Percentiles rank a stretch among this genome's conserved stretches.
These are phyloP conservation scores for Fulvia fulva DNA, from an alignment of 2,329 filamentous ascomycete species.

Conservation along the genomic window DNA sequence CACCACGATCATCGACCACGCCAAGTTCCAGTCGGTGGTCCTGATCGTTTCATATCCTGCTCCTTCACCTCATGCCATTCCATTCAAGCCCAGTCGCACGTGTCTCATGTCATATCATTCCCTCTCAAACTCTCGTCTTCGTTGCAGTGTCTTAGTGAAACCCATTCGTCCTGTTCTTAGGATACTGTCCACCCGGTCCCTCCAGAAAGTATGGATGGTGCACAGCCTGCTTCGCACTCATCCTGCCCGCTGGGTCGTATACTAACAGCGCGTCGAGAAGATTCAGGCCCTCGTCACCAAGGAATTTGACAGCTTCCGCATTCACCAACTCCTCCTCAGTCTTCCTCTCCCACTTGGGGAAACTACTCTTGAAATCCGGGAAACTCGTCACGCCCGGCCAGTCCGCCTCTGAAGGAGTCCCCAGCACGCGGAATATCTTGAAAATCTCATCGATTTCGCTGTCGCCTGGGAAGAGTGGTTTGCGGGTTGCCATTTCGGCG, in stretches of 20 bases:
- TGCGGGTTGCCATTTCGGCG: conserved; percentile 92
- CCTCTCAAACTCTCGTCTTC: neutral
- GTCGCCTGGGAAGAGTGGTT: conserved; percentile 87
- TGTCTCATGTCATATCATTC: neutral
- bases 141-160: conserved; percentile 8
- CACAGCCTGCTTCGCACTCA: conserved; percentile 84
- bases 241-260: conserved; percentile 80
- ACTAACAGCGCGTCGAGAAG: conserved; percentile 69
- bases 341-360: conserved; percentile 84
- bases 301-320: conserved; percentile 44
- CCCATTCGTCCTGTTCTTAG: conserved; percentile 4
- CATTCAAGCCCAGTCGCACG: neutral
- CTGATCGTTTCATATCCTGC: neutral
- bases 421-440: conserved; percentile 80
- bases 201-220: conserved; percentile 72
- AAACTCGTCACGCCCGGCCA: conserved; percentile 95
- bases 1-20: neutral
- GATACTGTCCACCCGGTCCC: conserved; percentile 1
- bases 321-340: conserved; percentile 62
- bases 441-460: conserved; percentile 93
- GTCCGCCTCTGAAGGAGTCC: conserved; percentile 73
- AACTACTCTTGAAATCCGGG: conserved; percentile 87
- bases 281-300: conserved; percentile 69
- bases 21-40: neutral
- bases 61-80: neutral